Percentiles rank a stretch among this genome's conserved stretches.
These are phyloP conservation scores for Nymphaea thermarum DNA, from an alignment of 164 flowering plant species.

Conservation along the genomic window DNA sequence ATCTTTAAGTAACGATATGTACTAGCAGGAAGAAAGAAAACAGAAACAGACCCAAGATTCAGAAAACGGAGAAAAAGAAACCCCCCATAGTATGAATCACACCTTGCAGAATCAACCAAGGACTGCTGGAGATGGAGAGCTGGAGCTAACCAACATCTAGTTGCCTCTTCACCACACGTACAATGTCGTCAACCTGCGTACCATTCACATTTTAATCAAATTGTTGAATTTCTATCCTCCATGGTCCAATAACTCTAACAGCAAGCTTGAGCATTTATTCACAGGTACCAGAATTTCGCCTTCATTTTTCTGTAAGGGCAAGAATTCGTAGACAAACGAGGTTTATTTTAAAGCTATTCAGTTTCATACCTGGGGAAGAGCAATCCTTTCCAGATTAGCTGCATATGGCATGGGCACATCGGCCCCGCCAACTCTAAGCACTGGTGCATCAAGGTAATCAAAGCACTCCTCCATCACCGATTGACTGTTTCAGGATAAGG, in stretches of 20 bases:
- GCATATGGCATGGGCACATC: conserved; percentile 98
- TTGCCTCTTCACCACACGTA: conserved; percentile 70
- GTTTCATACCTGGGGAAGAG: conserved; percentile 71
- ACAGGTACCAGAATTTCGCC: too few relatives aligned
- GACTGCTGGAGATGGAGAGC: too few relatives aligned
- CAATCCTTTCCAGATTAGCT: conserved; percentile 85
- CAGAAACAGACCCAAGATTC: too few relatives aligned
- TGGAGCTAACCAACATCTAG: conserved; percentile 20
- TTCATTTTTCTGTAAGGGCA: not conserved
- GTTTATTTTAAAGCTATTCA: not conserved
- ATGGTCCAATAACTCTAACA: too few relatives aligned
- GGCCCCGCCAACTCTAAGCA: conserved; percentile 81
- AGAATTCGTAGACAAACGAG: not conserved
- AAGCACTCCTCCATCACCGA: conserved; percentile 88
- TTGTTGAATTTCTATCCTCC: too few relatives aligned
- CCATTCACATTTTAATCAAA: too few relatives aligned
- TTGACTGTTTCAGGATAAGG: conserved; percentile 30
- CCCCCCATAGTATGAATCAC: too few relatives aligned
- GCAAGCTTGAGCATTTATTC: too few relatives aligned
- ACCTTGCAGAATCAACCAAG: too few relatives aligned
- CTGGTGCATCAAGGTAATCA: conserved; percentile 88
- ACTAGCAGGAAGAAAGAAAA: too few relatives aligned
- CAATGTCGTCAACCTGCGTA: conserved; percentile 63
- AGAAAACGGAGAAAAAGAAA: too few relatives aligned
- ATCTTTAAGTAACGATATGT: too few relatives aligned